Evolutionary conservation across 106 monocot genomes (phyloP).

Genomic region (Dendrobium catenatum): DNA sequence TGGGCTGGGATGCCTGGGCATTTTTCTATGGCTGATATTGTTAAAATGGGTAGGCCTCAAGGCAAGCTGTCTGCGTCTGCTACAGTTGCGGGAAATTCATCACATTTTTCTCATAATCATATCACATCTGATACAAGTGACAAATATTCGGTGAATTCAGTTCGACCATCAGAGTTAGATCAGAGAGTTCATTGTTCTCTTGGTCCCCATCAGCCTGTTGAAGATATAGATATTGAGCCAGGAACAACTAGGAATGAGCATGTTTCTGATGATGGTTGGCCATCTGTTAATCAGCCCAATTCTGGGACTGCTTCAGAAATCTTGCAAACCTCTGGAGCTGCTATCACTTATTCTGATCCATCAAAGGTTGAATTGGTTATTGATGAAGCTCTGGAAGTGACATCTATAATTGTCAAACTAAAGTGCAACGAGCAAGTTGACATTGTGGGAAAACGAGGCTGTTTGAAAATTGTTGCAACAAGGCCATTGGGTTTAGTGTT

Average conservation of each 20-base stretch:
- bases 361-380: slow-evolving; percentile 21
- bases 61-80: slow-evolving; percentile 29
- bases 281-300: slow-evolving; percentile 28
- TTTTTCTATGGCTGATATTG: slow-evolving; percentile 88
- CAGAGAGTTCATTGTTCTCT: slow-evolving; percentile 12
- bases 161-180: slow-evolving; percentile 20
- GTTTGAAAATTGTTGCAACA: too few relatives aligned
- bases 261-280: slow-evolving; percentile 43
- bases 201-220: slow-evolving; percentile 18
- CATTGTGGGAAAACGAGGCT: too few relatives aligned
- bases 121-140: slow-evolving; percentile 12
- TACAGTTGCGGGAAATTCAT: slow-evolving; percentile 14
- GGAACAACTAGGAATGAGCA: slow-evolving; percentile 12
- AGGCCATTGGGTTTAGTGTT: too few relatives aligned
- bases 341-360: slow-evolving; percentile 21
- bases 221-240: slow-evolving; percentile 26
- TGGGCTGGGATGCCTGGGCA: slow-evolving; percentile 67
- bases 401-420: too few relatives aligned
- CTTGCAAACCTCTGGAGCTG: slow-evolving; percentile 24
- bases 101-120: slow-evolving; percentile 28
- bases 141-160: slow-evolving; percentile 12
- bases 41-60: slow-evolving; percentile 89
- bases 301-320: slow-evolving; percentile 11
- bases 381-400: slow-evolving; percentile 34
- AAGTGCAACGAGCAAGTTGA: too few relatives aligned